Evolutionary conservation across 2,329 filamentous ascomycete species (phyloP), one percentile per base, ranked within the genome.

Genomic region (Alternaria consortialis): DNA sequence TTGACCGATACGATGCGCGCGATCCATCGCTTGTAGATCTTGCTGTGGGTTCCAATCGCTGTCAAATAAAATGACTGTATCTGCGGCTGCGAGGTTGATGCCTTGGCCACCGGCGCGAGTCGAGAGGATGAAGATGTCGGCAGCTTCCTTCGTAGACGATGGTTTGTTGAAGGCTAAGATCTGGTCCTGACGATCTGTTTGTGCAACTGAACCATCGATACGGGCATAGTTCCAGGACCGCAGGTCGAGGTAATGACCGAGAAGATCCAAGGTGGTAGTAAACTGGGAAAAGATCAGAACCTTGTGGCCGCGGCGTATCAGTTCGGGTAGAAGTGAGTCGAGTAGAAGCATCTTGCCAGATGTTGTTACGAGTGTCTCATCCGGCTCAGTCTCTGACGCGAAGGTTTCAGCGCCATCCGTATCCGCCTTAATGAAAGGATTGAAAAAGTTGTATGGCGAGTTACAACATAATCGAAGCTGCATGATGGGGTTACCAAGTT

Each of bases 211-310:
- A 11, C 95, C 95, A 70, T 98, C 95, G 55, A 99, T 97, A 6
- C 95, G 92, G 73, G 94, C 97, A 25, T 91, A 86, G 1, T 89
- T 86, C 92, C 93, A 97, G 1, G 84, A 81, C 7, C 92, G 90
- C 1, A 98, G 85, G n/a, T 81, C 83, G 47, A 93, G 93, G 80
- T 97, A 99, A 56, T 94, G 91, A 64, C 96, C 88, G 0, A 99
- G 83, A 2, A 99, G 91, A 72, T 98, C 93, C 0, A 99, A 87
- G 65, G 97, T 94, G 0, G 91, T 97, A 59, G 94, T 96, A 81
- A 99, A 99, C 74, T 99, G 95, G 0, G 92, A 96, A 79, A 99
- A 99, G 53, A 99, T 93, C 46, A 99, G 86, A 29, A 98, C 90
- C 74, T 98, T 98, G 81, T 97, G 94, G 4, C 87, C 90, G 1